phyloP scores from a whole-genome alignment of 768 basidiomycete species.

The Leccinum disarticulatum region DNA sequence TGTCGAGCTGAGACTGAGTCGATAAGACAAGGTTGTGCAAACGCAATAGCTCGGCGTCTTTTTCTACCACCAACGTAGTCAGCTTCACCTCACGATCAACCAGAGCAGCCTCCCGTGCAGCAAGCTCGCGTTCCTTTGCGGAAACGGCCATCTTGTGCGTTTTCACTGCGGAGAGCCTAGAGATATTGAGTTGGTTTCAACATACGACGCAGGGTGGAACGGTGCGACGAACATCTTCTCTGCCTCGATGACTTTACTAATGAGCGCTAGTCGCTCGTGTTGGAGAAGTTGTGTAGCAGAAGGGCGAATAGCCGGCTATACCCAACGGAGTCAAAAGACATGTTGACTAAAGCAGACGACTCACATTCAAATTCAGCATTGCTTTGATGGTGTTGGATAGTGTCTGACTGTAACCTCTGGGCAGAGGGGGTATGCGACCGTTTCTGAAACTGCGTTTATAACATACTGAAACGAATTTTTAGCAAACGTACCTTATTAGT shows the following conservation, averaged over 20 bases:
- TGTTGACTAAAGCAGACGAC: slow-evolving; percentile 17
- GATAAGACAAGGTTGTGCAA: slow-evolving; percentile 43
- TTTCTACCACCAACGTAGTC: slow-evolving; percentile 45
- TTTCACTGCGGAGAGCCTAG: slow-evolving; percentile 66
- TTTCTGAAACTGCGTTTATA: slow-evolving; percentile 44
- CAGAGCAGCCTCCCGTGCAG: slow-evolving; percentile 53
- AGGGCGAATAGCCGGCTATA: slow-evolving; percentile 82
- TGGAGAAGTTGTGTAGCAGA: slow-evolving; percentile 79
- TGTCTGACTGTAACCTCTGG: slow-evolving; percentile 75
- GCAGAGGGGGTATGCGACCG: slow-evolving; percentile 89
- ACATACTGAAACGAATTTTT: background rate
- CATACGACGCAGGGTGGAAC: background rate
- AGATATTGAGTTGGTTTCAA: background rate
- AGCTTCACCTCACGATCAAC: slow-evolving; percentile 57
- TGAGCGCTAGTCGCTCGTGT: slow-evolving; percentile 72
- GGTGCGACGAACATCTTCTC: slow-evolving; percentile 64
- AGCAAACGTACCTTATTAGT: slow-evolving; percentile 64
- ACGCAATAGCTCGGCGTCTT: slow-evolving; percentile 60
- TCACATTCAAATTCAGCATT: slow-evolving; percentile 84
- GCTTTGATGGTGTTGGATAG: slow-evolving; percentile 76
- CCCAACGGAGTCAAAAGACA: background rate
- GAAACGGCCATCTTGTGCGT: slow-evolving; percentile 54
- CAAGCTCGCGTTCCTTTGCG: slow-evolving; percentile 64
- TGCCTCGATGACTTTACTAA: slow-evolving; percentile 70
- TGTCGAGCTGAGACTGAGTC: slow-evolving; percentile 42